These are phyloP conservation scores for Oxytropis ochrocephala DNA, from an alignment of 306 rosid species.

Conservation along the genomic window DNA sequence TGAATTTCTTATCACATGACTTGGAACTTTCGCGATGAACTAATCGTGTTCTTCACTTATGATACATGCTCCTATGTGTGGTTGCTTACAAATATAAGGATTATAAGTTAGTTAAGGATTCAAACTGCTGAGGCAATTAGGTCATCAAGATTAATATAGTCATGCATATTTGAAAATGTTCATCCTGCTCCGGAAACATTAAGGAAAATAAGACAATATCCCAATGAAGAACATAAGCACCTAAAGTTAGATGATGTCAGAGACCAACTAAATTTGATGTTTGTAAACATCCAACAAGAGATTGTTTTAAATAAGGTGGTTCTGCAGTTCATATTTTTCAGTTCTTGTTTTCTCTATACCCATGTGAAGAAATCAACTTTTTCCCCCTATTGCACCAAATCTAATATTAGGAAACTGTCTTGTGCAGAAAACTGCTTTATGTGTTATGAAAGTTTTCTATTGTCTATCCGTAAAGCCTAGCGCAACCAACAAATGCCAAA, in stretches of 20 bases:
- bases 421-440: not conserved
- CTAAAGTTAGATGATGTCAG: constrained; percentile 12
- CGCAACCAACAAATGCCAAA: too few relatives aligned
- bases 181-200: not conserved
- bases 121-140: not conserved
- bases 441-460: not conserved
- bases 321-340: not conserved
- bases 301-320: not conserved
- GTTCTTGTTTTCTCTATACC: not conserved
- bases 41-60: not conserved
- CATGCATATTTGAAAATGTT: not conserved
- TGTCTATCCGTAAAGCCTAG: too few relatives aligned
- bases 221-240: not conserved
- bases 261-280: not conserved
- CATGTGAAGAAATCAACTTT: not conserved
- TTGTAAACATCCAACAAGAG: not conserved
- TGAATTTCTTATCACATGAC: not conserved
- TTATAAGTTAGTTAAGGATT: not conserved
- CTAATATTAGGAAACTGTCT: constrained; percentile 1
- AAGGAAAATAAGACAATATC: constrained; percentile 8
- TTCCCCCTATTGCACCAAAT: not conserved
- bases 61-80: not conserved
- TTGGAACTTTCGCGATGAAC: not conserved
- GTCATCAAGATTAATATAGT: not conserved
- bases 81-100: not conserved